phyloP scores from a whole-genome alignment of 2,329 filamentous ascomycete genomes.

The Huntiella bhutanensis region DNA sequence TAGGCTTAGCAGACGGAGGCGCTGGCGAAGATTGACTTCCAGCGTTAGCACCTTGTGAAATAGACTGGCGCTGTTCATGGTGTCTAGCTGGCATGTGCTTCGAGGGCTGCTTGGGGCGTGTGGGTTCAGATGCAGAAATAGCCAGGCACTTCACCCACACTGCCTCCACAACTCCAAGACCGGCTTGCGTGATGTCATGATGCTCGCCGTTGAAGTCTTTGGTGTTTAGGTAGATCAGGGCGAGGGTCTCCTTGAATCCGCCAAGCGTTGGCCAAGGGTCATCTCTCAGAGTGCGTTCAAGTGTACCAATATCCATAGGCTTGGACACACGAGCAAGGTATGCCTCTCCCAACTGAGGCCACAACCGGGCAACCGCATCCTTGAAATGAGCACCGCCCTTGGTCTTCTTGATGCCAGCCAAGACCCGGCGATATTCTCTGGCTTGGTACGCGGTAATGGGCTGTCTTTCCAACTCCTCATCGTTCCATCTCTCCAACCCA shows the following conservation, averaged over 20 bases:
- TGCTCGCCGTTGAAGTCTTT: constrained; percentile 62
- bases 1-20: constrained; percentile 19
- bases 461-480: constrained; percentile 25
- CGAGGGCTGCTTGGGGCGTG: constrained; percentile 31
- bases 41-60: constrained; percentile 14
- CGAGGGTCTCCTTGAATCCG: constrained; percentile 54
- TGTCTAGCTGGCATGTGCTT: constrained; percentile 25
- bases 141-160: constrained; percentile 28
- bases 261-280: constrained; percentile 48
- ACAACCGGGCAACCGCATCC: constrained; percentile 57
- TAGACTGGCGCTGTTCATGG: constrained; percentile 24
- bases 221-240: constrained; percentile 63
- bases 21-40: constrained; percentile 1
- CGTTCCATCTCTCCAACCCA: constrained; percentile 22
- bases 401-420: constrained; percentile 69
- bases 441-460: constrained; percentile 40
- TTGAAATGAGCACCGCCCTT: constrained; percentile 61
- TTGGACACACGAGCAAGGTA: constrained; percentile 49
- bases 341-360: constrained; percentile 57
- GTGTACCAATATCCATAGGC: constrained; percentile 68
- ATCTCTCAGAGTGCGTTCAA: constrained; percentile 63
- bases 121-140: constrained; percentile 32
- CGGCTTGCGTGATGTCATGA: constrained; percentile 50
- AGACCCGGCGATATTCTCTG: constrained; percentile 42
- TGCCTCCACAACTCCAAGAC: constrained; percentile 35